A percentile compares a stretch with the other conserved stretches of the same genome.
Conservation (phyloP, 2,329 filamentous ascomycete species). For the Chrysoporthe deuterocubensis region DNA sequence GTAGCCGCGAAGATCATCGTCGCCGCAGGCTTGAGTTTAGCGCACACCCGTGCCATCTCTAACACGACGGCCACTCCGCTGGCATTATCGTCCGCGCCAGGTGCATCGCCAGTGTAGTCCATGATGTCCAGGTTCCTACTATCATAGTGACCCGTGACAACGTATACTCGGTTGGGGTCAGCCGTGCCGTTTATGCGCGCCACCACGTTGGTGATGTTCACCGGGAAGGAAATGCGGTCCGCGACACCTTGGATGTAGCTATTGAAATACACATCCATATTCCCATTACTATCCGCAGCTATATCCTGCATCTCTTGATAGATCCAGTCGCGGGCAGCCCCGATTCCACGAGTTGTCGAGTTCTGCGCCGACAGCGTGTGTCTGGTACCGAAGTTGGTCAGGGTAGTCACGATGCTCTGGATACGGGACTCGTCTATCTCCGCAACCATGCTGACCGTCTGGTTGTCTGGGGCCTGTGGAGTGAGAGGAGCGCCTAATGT, state of each 20-base stretch:
- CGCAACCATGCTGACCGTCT: constrained; percentile 34
- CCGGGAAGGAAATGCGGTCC: constrained; percentile 52
- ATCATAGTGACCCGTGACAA: constrained; percentile 62
- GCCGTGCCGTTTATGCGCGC: constrained; percentile 54
- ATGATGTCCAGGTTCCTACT: constrained; percentile 53
- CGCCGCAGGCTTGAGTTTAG: constrained; percentile 50
- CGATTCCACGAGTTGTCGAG: constrained; percentile 55
- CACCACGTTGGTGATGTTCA: constrained; percentile 57
- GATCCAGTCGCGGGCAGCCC: constrained; percentile 62
- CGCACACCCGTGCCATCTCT: constrained; percentile 58
- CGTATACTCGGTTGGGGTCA: constrained; percentile 53
- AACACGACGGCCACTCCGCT: constrained; percentile 47
- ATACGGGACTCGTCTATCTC: constrained; percentile 47
- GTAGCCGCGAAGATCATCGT: constrained; percentile 62
- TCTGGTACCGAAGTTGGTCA: constrained; percentile 60
- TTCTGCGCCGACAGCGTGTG: constrained; percentile 60
- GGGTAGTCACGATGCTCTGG: constrained; percentile 54
- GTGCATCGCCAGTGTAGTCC: constrained; percentile 56
- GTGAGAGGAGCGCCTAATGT: constrained; percentile 29
- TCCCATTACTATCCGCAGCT: constrained; percentile 52
- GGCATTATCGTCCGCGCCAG: constrained; percentile 44
- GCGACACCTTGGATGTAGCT: constrained; percentile 55
- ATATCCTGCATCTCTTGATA: constrained; percentile 52
- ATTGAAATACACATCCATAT: constrained; percentile 53
- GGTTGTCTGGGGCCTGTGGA: constrained; percentile 32